Conservation (phyloP, 2,329 filamentous ascomycete species). For the Drechmeria coniospora region DNA sequence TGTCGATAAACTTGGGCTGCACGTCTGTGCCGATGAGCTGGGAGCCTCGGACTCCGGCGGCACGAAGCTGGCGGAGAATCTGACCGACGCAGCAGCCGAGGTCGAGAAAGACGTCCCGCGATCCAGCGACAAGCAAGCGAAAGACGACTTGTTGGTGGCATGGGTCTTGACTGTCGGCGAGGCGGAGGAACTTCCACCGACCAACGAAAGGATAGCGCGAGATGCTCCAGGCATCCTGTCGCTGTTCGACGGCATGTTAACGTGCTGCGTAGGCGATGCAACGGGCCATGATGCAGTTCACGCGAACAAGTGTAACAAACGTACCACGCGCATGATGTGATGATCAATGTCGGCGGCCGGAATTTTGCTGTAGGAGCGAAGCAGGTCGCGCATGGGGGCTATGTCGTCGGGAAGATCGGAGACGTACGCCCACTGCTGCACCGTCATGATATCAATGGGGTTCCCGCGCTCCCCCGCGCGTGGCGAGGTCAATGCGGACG, state of each 20-base stretch:
- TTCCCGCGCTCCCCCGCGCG: constrained; percentile 1
- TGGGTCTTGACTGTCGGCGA: constrained; percentile 24
- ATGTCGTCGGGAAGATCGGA: constrained; percentile 21
- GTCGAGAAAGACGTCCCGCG: constrained; percentile 28
- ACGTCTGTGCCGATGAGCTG: constrained; percentile 36
- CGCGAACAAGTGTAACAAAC: constrained; percentile 4
- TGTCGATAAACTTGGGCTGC: constrained; percentile 32
- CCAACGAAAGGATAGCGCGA: constrained; percentile 30
- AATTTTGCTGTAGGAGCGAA: constrained; percentile 23
- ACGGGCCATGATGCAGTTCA: too few species aligned
- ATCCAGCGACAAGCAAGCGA: constrained; percentile 22
- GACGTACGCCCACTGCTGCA: constrained; percentile 20
- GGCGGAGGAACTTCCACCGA: constrained; percentile 32
- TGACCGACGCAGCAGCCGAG: constrained; percentile 36
- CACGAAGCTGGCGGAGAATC: constrained; percentile 30
- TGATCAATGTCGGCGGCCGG: constrained; percentile 17
- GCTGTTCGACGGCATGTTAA: constrained; percentile 14
- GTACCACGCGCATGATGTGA: constrained; percentile 21
- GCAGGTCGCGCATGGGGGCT: constrained; percentile 18
- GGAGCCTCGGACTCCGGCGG: constrained; percentile 31
- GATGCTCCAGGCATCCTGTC: constrained; percentile 29
- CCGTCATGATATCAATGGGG: constrained; percentile 19
- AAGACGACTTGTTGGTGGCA: constrained; percentile 26
- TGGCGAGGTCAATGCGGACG: background rate
- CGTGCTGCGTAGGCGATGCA: too few species aligned